Evolutionary conservation across 2,329 filamentous ascomycete genomes (phyloP), one percentile per base, ranked within the genome.

Genomic region (Xylaria sp.): DNA sequence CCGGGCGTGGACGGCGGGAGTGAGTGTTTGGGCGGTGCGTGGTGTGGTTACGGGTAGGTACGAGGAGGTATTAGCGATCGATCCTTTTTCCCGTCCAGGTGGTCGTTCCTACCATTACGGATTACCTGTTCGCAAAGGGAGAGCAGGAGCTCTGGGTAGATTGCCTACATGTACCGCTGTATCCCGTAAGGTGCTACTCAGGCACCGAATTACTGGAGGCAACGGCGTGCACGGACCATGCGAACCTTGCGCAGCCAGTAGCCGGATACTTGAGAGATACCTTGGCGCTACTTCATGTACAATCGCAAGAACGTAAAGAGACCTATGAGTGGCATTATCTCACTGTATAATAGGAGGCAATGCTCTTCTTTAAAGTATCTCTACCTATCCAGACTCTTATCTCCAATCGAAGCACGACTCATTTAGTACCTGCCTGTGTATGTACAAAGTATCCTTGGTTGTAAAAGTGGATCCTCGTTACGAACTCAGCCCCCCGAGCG

Each of bases 71-170:
- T 58, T 59, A 57, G 61, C 59, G 58, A 63, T 66, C 59, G 58
- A 63, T 66, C 64, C 65, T 65, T 66, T 64, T 59, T 65, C 59
- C 52, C 57, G 65, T 65, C 9, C 37, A 42, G 37, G 23, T 30
- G 23, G 23, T 30, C 23, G 23, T 30, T 64, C 49, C 46, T 48
- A 9, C 23, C 68, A 66, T 67, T 69, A 71, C 68, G 55, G 69
- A 66, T 67, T 69, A 71, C 68, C 55, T 71, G 70, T 71, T 70
- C 69, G 67, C 64, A 71, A 71, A 65, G 62, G 62, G 64, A 66
- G 64, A 66, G 37, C 48, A 60, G 35, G 59, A 62, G 52, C 57
- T 19, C 2, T 50, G 19, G 37, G 37, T 42, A 42, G 37, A 42
- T 9, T 42, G 7, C 23, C 23, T 30, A 30, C 23, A 30, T 30